Base-by-base conservation (phyloP, 73 alveolate species). In the Paramecium primaurelia region DNA sequence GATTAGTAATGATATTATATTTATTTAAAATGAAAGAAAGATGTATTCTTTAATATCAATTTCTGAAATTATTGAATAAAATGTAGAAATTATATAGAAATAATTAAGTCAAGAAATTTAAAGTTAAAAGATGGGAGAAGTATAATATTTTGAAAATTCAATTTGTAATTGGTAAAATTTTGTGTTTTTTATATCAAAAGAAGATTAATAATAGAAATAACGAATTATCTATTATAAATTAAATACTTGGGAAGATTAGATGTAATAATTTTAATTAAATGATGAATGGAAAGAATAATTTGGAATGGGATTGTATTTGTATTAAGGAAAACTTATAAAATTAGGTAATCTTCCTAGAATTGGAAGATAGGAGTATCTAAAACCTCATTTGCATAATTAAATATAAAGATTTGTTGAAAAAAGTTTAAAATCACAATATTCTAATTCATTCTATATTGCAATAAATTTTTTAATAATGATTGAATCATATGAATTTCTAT, bases 401-500 rank as follows among this genome's bases (percentile, higher is more conserved):
- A n/a, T 75, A 14, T 34, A 6, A n/a, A 34, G 40, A 36, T 75
- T 32, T 75, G 88, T 75, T 34, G 88, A 37, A 37, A 40, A 7
- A 4, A 37, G 42, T 10, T 8, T 75, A 14, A 45, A 75, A 34
- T 37, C 36, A 1, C n/a, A 75, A 40, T 12, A 6, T 4, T 32
- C 8, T 14, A 34, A 36, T 37, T 22, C 49, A 37, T 12, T 75
- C 8, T 37, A 14, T 18, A 37, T 37, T 3, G 36, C 88, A 11
- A 75, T 75, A 9, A 69, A 75, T 12, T 75, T 36, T 38, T 75
- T 75, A 75, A 34, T 12, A 2, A 37, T 14, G 18, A 75, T 75
- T 32, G 88, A 75, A 34, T 75, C 88, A 75, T 75, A 0, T 75
- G 88, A 75, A 6, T 75, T 37, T 75, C 88, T 75, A 14, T 75